phyloP scores from a whole-genome alignment of 1,284 basidiomycete genomes.

The Sphagnurus paluster region DNA sequence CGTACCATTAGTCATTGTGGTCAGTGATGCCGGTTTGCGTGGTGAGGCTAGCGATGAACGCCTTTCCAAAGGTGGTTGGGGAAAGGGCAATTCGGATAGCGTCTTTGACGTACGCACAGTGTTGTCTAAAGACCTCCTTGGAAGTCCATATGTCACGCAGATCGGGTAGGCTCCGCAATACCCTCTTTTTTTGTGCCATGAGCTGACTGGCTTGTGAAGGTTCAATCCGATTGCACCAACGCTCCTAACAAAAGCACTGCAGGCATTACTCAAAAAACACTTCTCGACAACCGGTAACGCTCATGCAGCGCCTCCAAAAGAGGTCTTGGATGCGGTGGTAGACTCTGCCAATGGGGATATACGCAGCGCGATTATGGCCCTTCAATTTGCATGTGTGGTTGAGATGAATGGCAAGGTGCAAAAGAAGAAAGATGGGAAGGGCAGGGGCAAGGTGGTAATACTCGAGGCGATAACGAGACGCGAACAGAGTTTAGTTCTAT shows the following conservation, averaged over 20 bases:
- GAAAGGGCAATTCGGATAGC: constrained; percentile 41
- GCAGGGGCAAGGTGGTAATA: constrained; percentile 31
- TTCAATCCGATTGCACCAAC: constrained; percentile 93
- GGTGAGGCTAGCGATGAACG: constrained; percentile 65
- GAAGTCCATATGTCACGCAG: constrained; percentile 68
- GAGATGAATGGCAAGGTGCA: constrained; percentile 32
- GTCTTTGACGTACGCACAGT: constrained; percentile 71
- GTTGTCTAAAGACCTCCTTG: constrained; percentile 59
- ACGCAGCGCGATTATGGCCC: constrained; percentile 87
- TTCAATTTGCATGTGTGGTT: constrained; percentile 77
- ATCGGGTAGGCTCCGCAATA: constrained; percentile 56
- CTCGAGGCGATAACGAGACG: constrained; percentile 76
- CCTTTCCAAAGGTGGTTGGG: constrained; percentile 41
- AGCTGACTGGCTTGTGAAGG: constrained; percentile 37
- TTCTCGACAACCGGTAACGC: too few species aligned
- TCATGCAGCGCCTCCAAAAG: constrained; percentile 48
- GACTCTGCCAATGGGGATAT: constrained; percentile 88
- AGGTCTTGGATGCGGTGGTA: constrained; percentile 74
- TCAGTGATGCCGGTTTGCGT: constrained; percentile 81
- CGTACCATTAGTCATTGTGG: constrained; percentile 78
- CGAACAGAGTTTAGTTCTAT: constrained; percentile 86
- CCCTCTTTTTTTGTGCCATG: constrained; percentile 7
- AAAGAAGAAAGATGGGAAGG: constrained; percentile 32
- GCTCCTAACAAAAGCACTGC: constrained; percentile 78
- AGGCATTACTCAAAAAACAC: constrained; percentile 57